Base-by-base conservation (phyloP, 805 yeast genomes). In the Candida yuanshanica region DNA sequence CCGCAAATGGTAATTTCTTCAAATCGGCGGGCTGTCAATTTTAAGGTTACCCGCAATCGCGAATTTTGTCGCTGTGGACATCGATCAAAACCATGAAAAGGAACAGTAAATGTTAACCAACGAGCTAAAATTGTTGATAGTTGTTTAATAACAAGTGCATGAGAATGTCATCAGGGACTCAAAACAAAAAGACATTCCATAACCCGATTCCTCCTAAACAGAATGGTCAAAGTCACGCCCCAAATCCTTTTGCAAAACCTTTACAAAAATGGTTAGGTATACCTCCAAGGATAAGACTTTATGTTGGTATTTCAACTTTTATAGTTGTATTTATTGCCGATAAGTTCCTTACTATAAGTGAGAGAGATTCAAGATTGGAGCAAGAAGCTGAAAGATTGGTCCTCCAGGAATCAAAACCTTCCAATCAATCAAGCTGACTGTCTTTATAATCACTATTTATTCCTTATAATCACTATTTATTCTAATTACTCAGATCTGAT, bases 281-380 rank as follows among this genome's bases (percentile, higher is more conserved):
- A 2, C 59, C 62, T 11, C 39, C 56, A 17, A 43, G 51, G 21
- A 38, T 49, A 9, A 45, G 62, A 35, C 35, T 59, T 13, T 59
- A 52, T 40, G 41, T 59, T 31, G 61, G 59, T 5, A 46, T 35
- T 0, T 58, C 62, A 2, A 56, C 62, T 5, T 58, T 56, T 27
- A n/a, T 48, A 4, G 58, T 58, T 13, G 62, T 56, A 4, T 47
- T 50, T 18, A 32, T 47, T 7, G 54, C 56, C 20, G 60, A 58
- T 33, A 44, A 47, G 38, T 52, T 38, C 36, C 17, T 50, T 24
- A 44, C 53, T 26, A 45, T 17, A 13, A 18, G 34, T 29, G 36
- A 47, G 44, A 36, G 44, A 37, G 24, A 39, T 32, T 29, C 46
- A 44, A 33, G 45, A 37, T 11, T 49, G 14, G 35, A 35, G 14